Evolutionary conservation across 2,329 filamentous ascomycete species (phyloP), one percentile per base, ranked within the genome.

Genomic region (Colletotrichum tropicicola): DNA sequence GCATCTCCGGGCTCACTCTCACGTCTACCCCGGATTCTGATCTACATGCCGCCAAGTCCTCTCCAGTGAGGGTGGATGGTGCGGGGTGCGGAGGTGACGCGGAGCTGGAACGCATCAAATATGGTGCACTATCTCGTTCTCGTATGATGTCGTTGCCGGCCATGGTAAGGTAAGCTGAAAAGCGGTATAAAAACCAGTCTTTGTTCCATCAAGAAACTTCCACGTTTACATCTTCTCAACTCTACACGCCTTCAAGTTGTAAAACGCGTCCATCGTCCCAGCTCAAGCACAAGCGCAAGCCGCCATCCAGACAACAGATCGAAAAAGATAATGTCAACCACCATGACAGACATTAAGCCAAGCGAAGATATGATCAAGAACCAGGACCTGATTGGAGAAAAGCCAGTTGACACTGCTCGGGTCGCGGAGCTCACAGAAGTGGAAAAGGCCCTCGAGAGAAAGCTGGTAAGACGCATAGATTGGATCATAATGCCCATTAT

Each of bases 401-500:
- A 59, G 44, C 45, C 44, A 12, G 27, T 28, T 3, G 57, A 54
- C 2, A 2, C 48, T 13, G 27, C 37, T 9, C 57, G 17, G 8
- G 21, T 47, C 6, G 39, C 35, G 6, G 57, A 52, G 10, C 41
- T 60, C 17, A 54, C 48, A 3, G 57, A 60, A 2, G 37, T 37
- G 7, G 57, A 60, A 23, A 43, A 47, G 3, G 19, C 15, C 10
- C 54, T 60, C 4, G 57, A 60, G 37, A 53, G 37, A 28, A 45
- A 45, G n/a, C 48, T 60, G 5, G 57, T 60, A 9, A 54, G 19
- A 21, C 17, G 48, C 9, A 37, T 60, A 13, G 57, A 60, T 27
- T 60, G 37, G 47, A 52, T 60, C 13, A 54, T 60, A 12, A 47
- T 60, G 47, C 57, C 57, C 6, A 35, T 60, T 4, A 60, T 60